phyloP scores from a whole-genome alignment of 148 eudicot species.

The Spergularia marina region DNA sequence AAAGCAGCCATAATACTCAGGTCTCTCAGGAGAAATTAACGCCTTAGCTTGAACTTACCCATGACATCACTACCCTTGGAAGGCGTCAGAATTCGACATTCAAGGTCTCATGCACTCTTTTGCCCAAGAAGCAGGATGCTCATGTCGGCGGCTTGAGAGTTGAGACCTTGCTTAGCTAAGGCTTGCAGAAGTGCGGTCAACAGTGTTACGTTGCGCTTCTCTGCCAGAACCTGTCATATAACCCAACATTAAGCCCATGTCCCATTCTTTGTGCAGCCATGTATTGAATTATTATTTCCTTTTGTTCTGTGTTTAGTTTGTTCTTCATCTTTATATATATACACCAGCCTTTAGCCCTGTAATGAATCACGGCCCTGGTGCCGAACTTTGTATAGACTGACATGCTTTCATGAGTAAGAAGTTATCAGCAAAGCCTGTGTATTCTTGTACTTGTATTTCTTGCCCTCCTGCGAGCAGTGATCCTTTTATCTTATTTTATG shows the following conservation, averaged over 20 bases:
- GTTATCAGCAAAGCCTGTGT: not conserved
- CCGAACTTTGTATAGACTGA: not conserved
- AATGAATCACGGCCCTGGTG: too few species aligned
- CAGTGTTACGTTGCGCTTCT: not conserved
- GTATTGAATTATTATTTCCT: not conserved
- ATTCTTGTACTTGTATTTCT: not conserved
- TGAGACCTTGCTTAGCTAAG: too few species aligned
- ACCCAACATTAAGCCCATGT: not conserved
- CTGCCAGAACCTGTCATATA: not conserved
- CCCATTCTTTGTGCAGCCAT: conserved; percentile 1
- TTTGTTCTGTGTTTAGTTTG: not conserved
- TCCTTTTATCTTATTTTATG: too few species aligned
- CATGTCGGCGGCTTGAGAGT: too few species aligned
- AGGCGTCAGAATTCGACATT: not conserved
- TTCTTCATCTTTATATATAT: not conserved
- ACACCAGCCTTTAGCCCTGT: too few species aligned
- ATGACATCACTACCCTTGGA: not conserved
- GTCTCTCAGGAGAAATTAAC: not conserved
- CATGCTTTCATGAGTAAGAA: not conserved
- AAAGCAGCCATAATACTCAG: conserved; percentile 8
- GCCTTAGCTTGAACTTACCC: conserved; percentile 1
- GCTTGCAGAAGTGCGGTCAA: too few species aligned
- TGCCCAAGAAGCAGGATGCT: too few species aligned
- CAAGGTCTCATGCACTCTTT: not conserved
- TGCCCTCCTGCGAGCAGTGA: not conserved